Evolutionary conservation across 345 rosid species (phyloP), one percentile per base, ranked within the genome.

Genomic region (Heritiera fomes): DNA sequence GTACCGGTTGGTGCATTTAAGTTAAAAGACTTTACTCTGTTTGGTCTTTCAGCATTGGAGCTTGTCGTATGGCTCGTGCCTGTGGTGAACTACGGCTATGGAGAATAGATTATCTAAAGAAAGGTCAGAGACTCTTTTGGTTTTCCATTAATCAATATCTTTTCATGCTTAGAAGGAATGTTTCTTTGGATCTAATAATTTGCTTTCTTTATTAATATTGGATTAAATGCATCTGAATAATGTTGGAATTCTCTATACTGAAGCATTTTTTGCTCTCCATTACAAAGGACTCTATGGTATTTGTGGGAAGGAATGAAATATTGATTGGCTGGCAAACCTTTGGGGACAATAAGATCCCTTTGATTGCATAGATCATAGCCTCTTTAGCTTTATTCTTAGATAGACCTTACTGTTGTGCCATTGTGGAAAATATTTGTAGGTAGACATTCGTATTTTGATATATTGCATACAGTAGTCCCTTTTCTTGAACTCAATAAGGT

Each of bases 31-130:
- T 47, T 14, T 7, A 32, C 75, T 52, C 17, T 52, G n/a, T n/a
- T n/a, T n/a, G 28, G 59, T 71, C 38, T 71, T 12, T 61, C 73
- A 71, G 75, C 61, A 52, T 71, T 8, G 75, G 75, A 71, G 61
- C 45, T 50, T 50, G 61, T 32, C 61, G 61, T 32, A 50, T 71
- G 61, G 45, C 75, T 30, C 14, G 7, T 52, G 75, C 75, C 4
- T 71, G 61, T 30, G 1, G 13, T 52, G 61, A 50, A 52, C 46
- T 50, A 50, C 23, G 38, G 40, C 75, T 20, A 50, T 23, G 0
- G 28, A 23, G 28, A 23, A 23, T 23, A 23, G 28, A 23, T 23
- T 23, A 23, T 23, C 28, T 23, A 23, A 23, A 23, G 28, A 23
- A 23, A 23, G 28, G 28, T 23, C 28, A 23, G 28, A 23, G 28